Evolutionary conservation across 1,284 basidiomycete species (phyloP), one percentile per base, ranked within the genome.

Genomic region (Limonomyces culmigenus): DNA sequence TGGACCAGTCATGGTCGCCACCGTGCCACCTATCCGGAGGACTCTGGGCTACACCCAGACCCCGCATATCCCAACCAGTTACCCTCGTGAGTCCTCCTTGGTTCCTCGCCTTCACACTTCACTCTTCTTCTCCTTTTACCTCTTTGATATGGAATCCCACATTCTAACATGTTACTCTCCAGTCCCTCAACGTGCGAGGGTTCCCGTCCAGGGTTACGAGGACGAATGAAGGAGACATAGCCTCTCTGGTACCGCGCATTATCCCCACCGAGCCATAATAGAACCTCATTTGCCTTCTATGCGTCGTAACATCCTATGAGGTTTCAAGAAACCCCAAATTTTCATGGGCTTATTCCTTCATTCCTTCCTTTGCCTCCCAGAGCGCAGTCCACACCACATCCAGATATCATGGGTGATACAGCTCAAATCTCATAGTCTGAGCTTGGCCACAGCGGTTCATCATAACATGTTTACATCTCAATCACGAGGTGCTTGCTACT

Each of bases 31-130:
- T 5, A 68, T 93, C 45, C 76, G 88, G 40, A 72, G 65, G 50
- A 58, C 66, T 39, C 53, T 74, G 45, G 91, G 91, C 25, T 91
- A 78, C 55, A 67, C 66, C 47, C 72, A 72, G 3, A 58, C 80
- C 30, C 81, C 87, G 51, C 64, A 66, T 31, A 67, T 88, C 37
- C 91, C 91, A 8, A 76, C 77, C 11, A 71, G 83, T 19, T 96
- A 85, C 58, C 91, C 91, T 47, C 52, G 91, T 95, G 53, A 53
- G 87, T 67, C 1, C 11, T 33, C 11, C 2, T 25, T 5, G 2
- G 39, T 39, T 29, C 37, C 33, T 25, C n/a, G 10, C 44, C 15
- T 11, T 12, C 27, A 17, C 12, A 4, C n/a, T 3, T n/a, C n/a
- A n/a, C n/a, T n/a, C n/a, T n/a, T n/a, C n/a, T n/a, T n/a, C n/a